Evolutionary conservation across 345 rosid genomes (phyloP).

Genomic region (Euphorbia peplus): DNA sequence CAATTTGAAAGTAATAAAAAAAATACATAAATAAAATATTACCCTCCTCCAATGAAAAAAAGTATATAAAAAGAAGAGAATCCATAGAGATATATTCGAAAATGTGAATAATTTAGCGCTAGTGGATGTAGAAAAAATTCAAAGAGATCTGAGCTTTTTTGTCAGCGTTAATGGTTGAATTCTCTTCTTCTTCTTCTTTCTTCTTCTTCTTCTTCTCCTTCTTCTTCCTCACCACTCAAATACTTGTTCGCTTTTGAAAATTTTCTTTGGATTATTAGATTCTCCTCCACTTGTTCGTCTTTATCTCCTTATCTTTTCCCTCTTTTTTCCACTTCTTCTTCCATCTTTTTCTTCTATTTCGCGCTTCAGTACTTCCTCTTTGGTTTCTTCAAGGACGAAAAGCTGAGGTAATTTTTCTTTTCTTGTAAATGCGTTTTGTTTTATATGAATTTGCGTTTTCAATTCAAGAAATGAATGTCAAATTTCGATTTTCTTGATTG

Average conservation of each 20-base stretch:
- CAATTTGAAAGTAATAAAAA: no score
- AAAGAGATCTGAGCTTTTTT: constrained; percentile 17
- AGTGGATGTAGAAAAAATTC: background rate
- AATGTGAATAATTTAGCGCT: background rate
- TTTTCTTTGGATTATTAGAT: no score
- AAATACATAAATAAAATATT: constrained; percentile 19
- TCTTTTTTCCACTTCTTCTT: background rate
- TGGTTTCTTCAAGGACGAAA: background rate
- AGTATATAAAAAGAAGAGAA: constrained; percentile 11
- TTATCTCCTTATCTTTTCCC: background rate
- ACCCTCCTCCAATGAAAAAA: no score
- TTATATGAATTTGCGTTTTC: background rate
- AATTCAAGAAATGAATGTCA: background rate
- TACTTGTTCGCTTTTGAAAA: no score
- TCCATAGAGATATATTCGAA: background rate
- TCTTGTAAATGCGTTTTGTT: background rate
- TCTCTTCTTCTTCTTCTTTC: constrained; percentile 21
- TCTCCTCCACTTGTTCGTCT: no score
- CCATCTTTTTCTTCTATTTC: constrained; percentile 6
- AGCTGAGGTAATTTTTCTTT: constrained; percentile 2
- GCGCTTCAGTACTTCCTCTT: background rate
- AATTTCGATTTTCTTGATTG: no score
- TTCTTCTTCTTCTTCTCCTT: constrained; percentile 25
- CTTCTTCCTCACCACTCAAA: constrained; percentile 48
- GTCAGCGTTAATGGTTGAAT: constrained; percentile 29